Base-by-base conservation (phyloP, 176 grass and related monocot species). In the Oryza longistaminata region DNA sequence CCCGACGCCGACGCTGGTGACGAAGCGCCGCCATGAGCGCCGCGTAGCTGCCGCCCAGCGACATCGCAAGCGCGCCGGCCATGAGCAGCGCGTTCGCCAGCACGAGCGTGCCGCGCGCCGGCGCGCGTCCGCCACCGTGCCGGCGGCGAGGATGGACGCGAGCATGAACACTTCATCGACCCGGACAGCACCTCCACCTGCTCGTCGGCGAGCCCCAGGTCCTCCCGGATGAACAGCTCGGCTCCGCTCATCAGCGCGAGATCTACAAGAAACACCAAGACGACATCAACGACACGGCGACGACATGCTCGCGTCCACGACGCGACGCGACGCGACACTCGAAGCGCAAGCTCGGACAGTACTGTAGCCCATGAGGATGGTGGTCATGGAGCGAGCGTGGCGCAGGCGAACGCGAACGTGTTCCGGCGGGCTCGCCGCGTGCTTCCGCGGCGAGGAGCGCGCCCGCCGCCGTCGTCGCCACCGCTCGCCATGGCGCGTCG, bases 211-310 rank as follows among this genome's bases (percentile, higher is more conserved):
- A 88, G 12, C 9, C 52, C 15, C 21, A 82, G 78, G 71, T 87
- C 85, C 7, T 87, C 78, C 81, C 81, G 37, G 17, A 82, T 87
- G 85, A 87, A 87, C 62, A 88, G 66, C 40, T 88, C 68, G 15
- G 85, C 85, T 14, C 78, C 85, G 75, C 85, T 88, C 85, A 88
- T 82, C 79, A 88, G 71, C 48, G 71, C 85, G 19, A 82, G 52
- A 77, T 87, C 85, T 87, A 43, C 71, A 71, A 22, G 35, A 35
- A 1, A 39, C 16, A 70, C 4, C 55, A 70, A 42, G 3, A 42
- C 1, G 9, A 70, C 29, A 31, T 31, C 29, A 31, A 31, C 8
- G 68, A 22, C 50, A 53, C 52, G 49, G 49, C 15, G 52, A 21
- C 19, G 68, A 22, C 19, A 11, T 42, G 39, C 0, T 22, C 19